Evolutionary conservation across 345 rosid genomes (phyloP), one percentile per base, ranked within the genome.

Genomic region (Abelmoschus esculentus): DNA sequence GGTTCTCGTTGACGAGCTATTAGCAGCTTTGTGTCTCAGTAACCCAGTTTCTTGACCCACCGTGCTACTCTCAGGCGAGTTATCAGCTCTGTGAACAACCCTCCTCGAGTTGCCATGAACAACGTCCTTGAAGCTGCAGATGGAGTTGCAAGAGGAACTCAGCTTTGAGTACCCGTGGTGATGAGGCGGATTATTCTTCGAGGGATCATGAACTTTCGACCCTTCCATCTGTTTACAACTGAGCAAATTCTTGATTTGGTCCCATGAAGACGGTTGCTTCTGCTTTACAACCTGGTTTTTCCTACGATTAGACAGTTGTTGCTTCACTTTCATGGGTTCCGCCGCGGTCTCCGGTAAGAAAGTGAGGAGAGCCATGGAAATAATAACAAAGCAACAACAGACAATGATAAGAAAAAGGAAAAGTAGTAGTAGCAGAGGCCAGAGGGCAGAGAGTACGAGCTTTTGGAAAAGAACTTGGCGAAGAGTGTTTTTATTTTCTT

Each of bases 171-270:
- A 74, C 14, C 70, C 82, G n/a, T 52, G 46, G 32, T 61, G 73
- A 40, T 2, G 44, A 40, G 44, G 11, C 44, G 3, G 44, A 40
- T 40, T 58, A 76, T 71, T 79, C 76, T 86, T 86, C 6, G 96
- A 83, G 0, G 99, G 96, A 75, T 91, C 96, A 76, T 84, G 96
- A 15, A 95, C 89, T 56, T 72, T 80, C 19, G 93, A 81, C 8
- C 44, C 87, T 79, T 95, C 92, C 70, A 95, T 74, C 79, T 91
- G 96, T 40, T 90, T 95, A 83, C 97, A 95, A 61, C 87, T 86
- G 28, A 95, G 87, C 29, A 95, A 73, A 84, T 88, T 91, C 88
- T 91, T 95, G 89, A 95, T 73, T 77, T 95, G 99, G 89, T 88
- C 90, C 44, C 99, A 95, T 53, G 99, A 91, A 47, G 97, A 91